A percentile compares a stretch with the other conserved stretches of the same genome.
phyloP scores from a whole-genome alignment of 2,329 filamentous ascomycete genomes.

The Teratosphaeria zuluensis region DNA sequence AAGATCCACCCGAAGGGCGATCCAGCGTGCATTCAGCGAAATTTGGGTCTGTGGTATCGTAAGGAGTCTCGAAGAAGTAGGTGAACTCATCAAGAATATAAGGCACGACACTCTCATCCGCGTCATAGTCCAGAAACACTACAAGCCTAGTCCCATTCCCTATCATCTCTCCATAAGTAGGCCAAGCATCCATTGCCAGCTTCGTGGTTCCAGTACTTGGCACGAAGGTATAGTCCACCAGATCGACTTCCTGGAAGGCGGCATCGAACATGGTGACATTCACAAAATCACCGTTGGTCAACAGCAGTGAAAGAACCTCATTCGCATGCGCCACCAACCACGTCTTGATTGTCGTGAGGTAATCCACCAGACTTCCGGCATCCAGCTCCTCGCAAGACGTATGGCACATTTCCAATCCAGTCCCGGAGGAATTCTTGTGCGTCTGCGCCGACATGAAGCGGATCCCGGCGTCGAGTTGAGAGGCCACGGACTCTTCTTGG shows the following conservation, averaged over 20 bases:
- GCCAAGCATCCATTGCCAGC: conserved; percentile 57
- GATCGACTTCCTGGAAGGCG: conserved; percentile 41
- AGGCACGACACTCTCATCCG: conserved; percentile 65
- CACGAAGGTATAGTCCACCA: conserved; percentile 34
- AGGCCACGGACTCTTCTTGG: conserved; percentile 49
- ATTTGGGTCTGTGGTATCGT: conserved; percentile 26
- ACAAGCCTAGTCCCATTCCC: conserved; percentile 55
- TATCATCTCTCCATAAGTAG: conserved; percentile 71
- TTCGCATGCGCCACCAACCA: conserved; percentile 61
- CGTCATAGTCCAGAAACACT: conserved; percentile 73
- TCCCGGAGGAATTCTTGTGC: conserved; percentile 39
- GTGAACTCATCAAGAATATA: conserved; percentile 66
- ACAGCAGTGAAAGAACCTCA: conserved; percentile 76
- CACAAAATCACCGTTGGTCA: conserved; percentile 61
- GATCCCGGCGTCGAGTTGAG: conserved; percentile 52
- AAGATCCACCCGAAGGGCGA: conserved; percentile 30
- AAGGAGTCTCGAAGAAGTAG: conserved; percentile 40
- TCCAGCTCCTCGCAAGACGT: conserved; percentile 49
- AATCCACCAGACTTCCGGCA: conserved; percentile 44
- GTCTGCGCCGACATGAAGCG: conserved; percentile 57
- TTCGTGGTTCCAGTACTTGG: conserved; percentile 18
- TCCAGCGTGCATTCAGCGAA: conserved; percentile 37
- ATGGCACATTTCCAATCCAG: conserved; percentile 52
- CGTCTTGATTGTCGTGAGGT: conserved; percentile 46
- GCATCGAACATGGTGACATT: conserved; percentile 35